Evolutionary conservation across 345 rosid species (phyloP).

Genomic region (Hypericum androsaemum): DNA sequence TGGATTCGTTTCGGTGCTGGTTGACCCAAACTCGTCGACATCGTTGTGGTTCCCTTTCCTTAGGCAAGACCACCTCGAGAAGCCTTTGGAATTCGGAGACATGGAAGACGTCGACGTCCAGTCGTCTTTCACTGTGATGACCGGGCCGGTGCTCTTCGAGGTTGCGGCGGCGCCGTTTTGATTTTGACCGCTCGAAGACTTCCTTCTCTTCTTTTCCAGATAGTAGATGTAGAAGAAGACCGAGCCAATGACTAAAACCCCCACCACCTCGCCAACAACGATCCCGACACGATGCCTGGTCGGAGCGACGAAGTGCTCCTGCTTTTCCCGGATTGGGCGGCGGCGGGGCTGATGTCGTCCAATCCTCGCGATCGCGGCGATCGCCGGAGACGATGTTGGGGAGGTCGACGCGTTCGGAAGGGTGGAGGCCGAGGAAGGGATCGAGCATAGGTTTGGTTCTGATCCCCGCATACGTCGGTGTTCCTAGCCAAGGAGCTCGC

Average conservation of each 20-base stretch:
- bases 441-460: constrained; percentile 42
- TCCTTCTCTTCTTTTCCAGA: constrained; percentile 13
- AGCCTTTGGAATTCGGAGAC: constrained; percentile 60
- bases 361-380: constrained; percentile 32
- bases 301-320: constrained; percentile 11
- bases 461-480: constrained; percentile 53
- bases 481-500: constrained; percentile 43
- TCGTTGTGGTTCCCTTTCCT: constrained; percentile 39
- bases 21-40: constrained; percentile 38
- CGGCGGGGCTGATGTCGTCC: constrained; percentile 15
- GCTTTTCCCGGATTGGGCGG: background rate
- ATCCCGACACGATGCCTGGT: constrained; percentile 24
- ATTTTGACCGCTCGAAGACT: too few relatives aligned
- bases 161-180: background rate
- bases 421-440: too few relatives aligned
- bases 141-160: background rate
- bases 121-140: constrained; percentile 22
- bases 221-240: constrained; percentile 26
- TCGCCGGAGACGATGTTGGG: constrained; percentile 63
- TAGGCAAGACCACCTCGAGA: constrained; percentile 71
- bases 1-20: constrained; percentile 30
- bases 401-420: constrained; percentile 32
- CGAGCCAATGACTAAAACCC: constrained; percentile 23
- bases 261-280: constrained; percentile 30
- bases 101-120: constrained; percentile 48